Conservation (phyloP, 1,139 yeast species). For the Lodderomyces theae region DNA sequence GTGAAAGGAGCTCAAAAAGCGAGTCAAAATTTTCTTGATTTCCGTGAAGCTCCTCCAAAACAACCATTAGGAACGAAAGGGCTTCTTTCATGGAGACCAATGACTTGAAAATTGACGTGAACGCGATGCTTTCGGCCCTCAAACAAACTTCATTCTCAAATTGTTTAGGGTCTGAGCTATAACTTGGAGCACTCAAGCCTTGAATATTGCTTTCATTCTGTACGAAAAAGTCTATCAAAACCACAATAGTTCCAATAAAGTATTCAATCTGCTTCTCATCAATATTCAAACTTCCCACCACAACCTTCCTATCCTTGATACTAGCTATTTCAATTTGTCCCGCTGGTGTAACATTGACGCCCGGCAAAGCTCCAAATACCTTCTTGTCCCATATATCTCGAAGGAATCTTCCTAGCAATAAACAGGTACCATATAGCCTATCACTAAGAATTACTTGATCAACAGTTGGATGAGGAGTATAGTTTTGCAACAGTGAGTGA, state of each 20-base stretch:
- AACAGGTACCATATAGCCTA: slow-evolving; percentile 86
- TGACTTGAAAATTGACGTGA: slow-evolving; percentile 73
- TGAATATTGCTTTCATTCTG: slow-evolving; percentile 62
- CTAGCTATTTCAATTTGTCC: slow-evolving; percentile 42
- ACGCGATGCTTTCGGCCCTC: slow-evolving; percentile 90
- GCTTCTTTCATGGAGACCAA: slow-evolving; percentile 85
- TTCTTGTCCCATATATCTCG: slow-evolving; percentile 75
- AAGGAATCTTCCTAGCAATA: slow-evolving; percentile 73
- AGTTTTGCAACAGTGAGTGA: slow-evolving; percentile 10
- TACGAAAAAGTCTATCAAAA: slow-evolving; percentile 55
- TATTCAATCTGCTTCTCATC: slow-evolving; percentile 59
- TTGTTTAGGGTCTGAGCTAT: slow-evolving; percentile 47
- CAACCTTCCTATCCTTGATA: slow-evolving; percentile 45
- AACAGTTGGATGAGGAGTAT: slow-evolving; percentile 34
- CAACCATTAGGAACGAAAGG: slow-evolving; percentile 76
- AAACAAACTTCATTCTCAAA: slow-evolving; percentile 64
- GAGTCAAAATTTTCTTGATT: slow-evolving; percentile 50
- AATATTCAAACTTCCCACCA: slow-evolving; percentile 46
- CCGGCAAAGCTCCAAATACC: slow-evolving; percentile 54
- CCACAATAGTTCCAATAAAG: slow-evolving; percentile 63
- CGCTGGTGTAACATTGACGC: slow-evolving; percentile 38
- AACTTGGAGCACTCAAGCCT: slow-evolving; percentile 54
- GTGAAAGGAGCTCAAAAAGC: slow-evolving; percentile 65
- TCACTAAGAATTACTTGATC: slow-evolving; percentile 87
- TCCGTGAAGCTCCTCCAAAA: slow-evolving; percentile 69